phyloP scores from a whole-genome alignment of 163 green algal genomes.

The Scenedesmus sp. region DNA sequence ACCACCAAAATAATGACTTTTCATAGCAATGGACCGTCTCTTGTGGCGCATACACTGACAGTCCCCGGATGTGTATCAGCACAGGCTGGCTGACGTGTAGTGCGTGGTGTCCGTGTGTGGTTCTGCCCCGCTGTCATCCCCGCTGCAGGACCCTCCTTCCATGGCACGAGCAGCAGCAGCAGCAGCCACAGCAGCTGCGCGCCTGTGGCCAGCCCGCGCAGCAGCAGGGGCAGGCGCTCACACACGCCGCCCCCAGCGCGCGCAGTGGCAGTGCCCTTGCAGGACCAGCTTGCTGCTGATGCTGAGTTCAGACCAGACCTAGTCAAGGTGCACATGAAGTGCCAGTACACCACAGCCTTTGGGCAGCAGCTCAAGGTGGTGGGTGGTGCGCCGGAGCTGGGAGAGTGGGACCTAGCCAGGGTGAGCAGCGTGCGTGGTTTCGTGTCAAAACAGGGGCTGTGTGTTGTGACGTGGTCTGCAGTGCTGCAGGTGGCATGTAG shows the following conservation, averaged over 20 bases:
- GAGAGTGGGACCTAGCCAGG: slow-evolving; percentile 33
- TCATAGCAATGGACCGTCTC: not conserved
- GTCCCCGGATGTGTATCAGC: slow-evolving; percentile 13
- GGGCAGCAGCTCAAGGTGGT: slow-evolving; percentile 47
- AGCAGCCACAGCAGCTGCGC: slow-evolving; percentile 15
- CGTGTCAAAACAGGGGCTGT: not conserved
- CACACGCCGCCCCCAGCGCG: not conserved
- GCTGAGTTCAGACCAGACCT: not conserved
- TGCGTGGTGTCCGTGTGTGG: not conserved
- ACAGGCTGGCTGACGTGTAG: slow-evolving; percentile 12
- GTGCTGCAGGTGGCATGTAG: no score
- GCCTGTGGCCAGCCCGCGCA: not conserved
- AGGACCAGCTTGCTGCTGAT: slow-evolving; percentile 4
- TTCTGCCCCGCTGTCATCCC: not conserved
- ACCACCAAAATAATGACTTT: not conserved
- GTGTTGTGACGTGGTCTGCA: no score
- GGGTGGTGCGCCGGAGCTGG: slow-evolving; percentile 40
- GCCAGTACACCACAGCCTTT: slow-evolving; percentile 34
- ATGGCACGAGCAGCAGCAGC: not conserved
- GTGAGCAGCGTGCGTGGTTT: not conserved
- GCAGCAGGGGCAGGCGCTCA: not conserved
- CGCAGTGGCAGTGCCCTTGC: slow-evolving; percentile 18
- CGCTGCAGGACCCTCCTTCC: not conserved
- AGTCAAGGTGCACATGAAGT: slow-evolving; percentile 35
- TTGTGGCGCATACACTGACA: not conserved